Evolutionary conservation across 2,329 filamentous ascomycete genomes (phyloP), one percentile per base, ranked within the genome.

Genomic region (Penicillium nordicum): DNA sequence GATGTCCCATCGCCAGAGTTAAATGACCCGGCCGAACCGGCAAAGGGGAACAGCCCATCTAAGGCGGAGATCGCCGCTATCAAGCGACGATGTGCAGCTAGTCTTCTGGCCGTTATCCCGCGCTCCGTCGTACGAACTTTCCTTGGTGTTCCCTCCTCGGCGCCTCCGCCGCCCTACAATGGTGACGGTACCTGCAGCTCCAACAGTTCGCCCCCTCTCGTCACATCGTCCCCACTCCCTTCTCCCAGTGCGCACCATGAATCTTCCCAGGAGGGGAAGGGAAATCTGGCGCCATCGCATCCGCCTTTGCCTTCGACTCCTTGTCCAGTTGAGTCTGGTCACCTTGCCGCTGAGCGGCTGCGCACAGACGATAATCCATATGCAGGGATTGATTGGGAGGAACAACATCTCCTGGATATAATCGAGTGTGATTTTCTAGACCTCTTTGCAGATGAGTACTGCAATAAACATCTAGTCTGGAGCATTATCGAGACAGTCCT

Each of bases 381-480:
- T 36, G 30, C 30, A n/a, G 47, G 57, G 14, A 25, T 54, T n/a
- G 70, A 71, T 46, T 71, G 77, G 50, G 77, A 81, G 23, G 77
- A 83, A 50, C 75, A 78, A 59, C 76, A 75, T 47, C 78, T 85
- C 56, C 74, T 85, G 43, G 73, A 77, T 58, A 82, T 87, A 64
- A 81, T 90, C 61, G 84, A 87, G 67, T 76, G 81, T 52, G 77
- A 78, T 25, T 78, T 92, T 44, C 79, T 97, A 45, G 85, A 88
- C 65, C 79, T 92, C 37, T 87, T 96, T 63, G 84, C 83, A 16
- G 92, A 97, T 74, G 80, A 83, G 50, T 96, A 96, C 76, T 88
- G 92, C 75, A 99, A 99, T 76, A 95, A 92, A 77, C 92, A 97
- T 76, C 78, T 97, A 32, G 78, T 96, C 64, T 96, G 96, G 69